Conservation (phyloP, 768 basidiomycete genomes). For the Boletus tylopilopsis region DNA sequence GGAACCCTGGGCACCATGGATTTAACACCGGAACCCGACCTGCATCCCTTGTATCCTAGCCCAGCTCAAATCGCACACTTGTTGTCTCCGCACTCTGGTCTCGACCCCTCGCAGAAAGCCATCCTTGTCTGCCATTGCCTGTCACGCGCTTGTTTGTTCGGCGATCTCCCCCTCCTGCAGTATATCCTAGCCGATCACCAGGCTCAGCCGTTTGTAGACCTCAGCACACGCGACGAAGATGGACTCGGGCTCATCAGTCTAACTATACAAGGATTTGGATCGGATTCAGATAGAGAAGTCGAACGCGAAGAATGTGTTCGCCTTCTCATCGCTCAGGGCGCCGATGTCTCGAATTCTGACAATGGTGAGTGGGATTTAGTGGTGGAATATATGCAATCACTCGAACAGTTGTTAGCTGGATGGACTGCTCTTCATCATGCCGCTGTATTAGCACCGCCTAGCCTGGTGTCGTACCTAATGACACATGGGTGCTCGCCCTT, state of each 20-base stretch:
- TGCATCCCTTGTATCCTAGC: slow-evolving; percentile 76
- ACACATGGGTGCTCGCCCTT: slow-evolving; percentile 89
- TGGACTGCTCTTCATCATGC: slow-evolving; percentile 97
- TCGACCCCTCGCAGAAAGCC: slow-evolving; percentile 62
- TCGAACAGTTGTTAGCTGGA: slow-evolving; percentile 53
- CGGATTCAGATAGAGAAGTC: slow-evolving; percentile 76
- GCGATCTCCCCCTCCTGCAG: slow-evolving; percentile 67
- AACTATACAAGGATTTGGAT: slow-evolving; percentile 77
- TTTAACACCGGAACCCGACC: slow-evolving; percentile 71
- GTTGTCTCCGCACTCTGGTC: slow-evolving; percentile 63
- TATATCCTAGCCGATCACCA: slow-evolving; percentile 68
- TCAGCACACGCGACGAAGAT: slow-evolving; percentile 76
- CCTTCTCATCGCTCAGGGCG: slow-evolving; percentile 73
- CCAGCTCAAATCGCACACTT: slow-evolving; percentile 57
- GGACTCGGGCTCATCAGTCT: slow-evolving; percentile 77
- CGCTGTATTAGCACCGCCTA: slow-evolving; percentile 82
- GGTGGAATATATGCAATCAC: background rate
- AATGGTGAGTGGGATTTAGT: slow-evolving; percentile 44
- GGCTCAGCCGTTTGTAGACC: slow-evolving; percentile 63
- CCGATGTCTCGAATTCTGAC: slow-evolving; percentile 58
- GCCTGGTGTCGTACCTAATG: slow-evolving; percentile 87
- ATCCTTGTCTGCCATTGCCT: slow-evolving; percentile 73
- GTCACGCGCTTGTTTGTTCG: slow-evolving; percentile 73
- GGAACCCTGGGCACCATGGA: slow-evolving; percentile 40
- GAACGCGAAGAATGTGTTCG: slow-evolving; percentile 91